These are phyloP conservation scores for Penstemon barbatus DNA, from an alignment of 257 asterid genomes.

Conservation along the genomic window DNA sequence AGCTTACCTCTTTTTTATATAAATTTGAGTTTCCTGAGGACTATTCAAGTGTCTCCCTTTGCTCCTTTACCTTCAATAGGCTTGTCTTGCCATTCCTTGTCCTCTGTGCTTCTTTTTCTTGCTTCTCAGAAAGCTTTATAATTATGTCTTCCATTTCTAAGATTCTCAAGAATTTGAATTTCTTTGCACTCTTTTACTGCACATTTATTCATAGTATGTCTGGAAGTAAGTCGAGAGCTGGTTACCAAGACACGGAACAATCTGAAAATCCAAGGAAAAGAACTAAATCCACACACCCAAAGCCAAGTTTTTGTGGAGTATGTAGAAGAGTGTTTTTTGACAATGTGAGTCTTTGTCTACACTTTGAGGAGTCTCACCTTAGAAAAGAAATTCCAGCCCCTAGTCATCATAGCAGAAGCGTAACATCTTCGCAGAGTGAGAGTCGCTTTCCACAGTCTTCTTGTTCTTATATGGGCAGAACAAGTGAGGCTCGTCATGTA, in stretches of 20 bases:
- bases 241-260: slow-evolving; percentile 20
- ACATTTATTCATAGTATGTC: slow-evolving; percentile 28
- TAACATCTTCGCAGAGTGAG: slow-evolving; percentile 20
- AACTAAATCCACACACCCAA: slow-evolving; percentile 4
- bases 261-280: slow-evolving; percentile 24
- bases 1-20: slow-evolving; percentile 30
- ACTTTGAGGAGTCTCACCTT: slow-evolving; percentile 40
- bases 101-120: neutral
- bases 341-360: slow-evolving; percentile 36
- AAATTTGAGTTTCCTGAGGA: slow-evolving; percentile 26
- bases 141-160: slow-evolving; percentile 13
- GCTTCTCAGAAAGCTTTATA: neutral
- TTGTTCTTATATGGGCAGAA: slow-evolving; percentile 18
- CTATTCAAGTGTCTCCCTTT: slow-evolving; percentile 29
- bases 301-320: slow-evolving; percentile 37
- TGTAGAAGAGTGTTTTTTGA: slow-evolving; percentile 38
- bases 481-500: neutral
- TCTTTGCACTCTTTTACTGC: slow-evolving; percentile 25
- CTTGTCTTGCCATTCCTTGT: neutral
- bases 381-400: neutral
- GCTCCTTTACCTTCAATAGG: slow-evolving; percentile 3
- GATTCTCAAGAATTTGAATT: neutral
- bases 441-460: slow-evolving; percentile 17
- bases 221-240: slow-evolving; percentile 19
- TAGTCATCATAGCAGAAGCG: slow-evolving; percentile 13